Percentiles rank a stretch among this genome's conserved stretches.
Conservation (phyloP, 2,329 filamentous ascomycete species). For the Fusarium dimerum region DNA sequence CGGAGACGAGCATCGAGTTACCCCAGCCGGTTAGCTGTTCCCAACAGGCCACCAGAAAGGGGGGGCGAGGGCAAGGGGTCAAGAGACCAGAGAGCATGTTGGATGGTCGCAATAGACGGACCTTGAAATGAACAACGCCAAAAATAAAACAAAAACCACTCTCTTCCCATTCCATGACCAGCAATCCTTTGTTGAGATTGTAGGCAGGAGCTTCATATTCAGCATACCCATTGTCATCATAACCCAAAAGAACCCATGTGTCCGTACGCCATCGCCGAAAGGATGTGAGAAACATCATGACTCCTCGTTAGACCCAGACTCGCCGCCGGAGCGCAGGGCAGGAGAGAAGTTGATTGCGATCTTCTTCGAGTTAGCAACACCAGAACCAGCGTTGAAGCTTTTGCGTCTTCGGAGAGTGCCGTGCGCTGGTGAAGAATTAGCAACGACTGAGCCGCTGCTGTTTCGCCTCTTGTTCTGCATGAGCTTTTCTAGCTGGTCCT, state of each 20-base stretch:
- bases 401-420: slow-evolving; percentile 35
- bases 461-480: slow-evolving; percentile 65
- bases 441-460: slow-evolving; percentile 52
- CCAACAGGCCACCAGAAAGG: slow-evolving; percentile 7
- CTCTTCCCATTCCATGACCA: slow-evolving; percentile 12
- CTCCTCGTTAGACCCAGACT: slow-evolving; percentile 42
- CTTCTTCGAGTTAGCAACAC: slow-evolving; percentile 48
- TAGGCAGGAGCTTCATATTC: slow-evolving; percentile 15
- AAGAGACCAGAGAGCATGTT: slow-evolving; percentile 3
- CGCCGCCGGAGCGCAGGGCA: slow-evolving; percentile 42
- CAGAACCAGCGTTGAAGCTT: slow-evolving; percentile 44
- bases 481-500: slow-evolving; percentile 87
- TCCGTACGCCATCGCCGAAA: slow-evolving; percentile 31
- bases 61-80: slow-evolving; percentile 18
- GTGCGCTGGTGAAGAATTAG: slow-evolving; percentile 37
- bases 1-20: neutral
- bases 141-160: neutral
- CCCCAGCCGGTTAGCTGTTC: neutral
- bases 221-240: slow-evolving; percentile 16
- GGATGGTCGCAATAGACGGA: neutral
- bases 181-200: slow-evolving; percentile 22
- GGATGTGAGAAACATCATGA: slow-evolving; percentile 29
- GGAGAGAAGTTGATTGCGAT: slow-evolving; percentile 60
- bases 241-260: slow-evolving; percentile 23
- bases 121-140: neutral